Base-by-base conservation (phyloP, 129 eudicot genomes). In the Smallanthus sonchifolius region DNA sequence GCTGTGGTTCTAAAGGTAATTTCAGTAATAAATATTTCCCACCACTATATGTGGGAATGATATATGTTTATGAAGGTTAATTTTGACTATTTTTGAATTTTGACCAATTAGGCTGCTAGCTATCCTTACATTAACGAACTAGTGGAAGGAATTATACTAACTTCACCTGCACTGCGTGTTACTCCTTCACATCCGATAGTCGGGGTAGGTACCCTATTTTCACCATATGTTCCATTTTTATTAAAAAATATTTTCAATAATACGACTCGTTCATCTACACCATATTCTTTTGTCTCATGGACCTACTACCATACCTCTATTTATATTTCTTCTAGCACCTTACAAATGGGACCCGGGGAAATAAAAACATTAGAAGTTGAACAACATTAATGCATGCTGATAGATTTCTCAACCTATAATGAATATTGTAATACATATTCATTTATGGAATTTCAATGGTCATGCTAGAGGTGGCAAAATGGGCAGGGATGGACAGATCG, bases 111-210 rank as follows among this genome's bases (percentile, higher is more conserved):
- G 98, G 98, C 98, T 37, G 97, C 97, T 73, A 86, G 91, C 17
- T 86, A 86, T 65, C 98, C 93, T 47, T 91, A 83, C 76, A 85
- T 94, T 69, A 87, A 88, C 76, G 81, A 79, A 67, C 82, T 90
- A 85, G 43, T 94, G 65, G 98, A 94, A 51, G 98, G 98, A 69
- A 69, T 94, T 70, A 83, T 94, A 81, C 70, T 94, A 71, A 94
- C 98, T 78, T 94, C 98, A 40, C 98, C 98, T 35, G 98, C 98
- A 52, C 75, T 94, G 81, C 98, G 98, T 67, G 98, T 94, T 77
- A 94, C 83, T 79, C 98, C 98, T n/a, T 89, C 98, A 3, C 97
- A 94, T 85, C 98, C 98, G 4, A 91, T 94, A 20, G 98, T 94
- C 19, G 92, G 92, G 73, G 98, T 94, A 84, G 83, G 96, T 83